Conservation (phyloP, 2,329 filamentous ascomycete species). For the Fusarium illudens region DNA sequence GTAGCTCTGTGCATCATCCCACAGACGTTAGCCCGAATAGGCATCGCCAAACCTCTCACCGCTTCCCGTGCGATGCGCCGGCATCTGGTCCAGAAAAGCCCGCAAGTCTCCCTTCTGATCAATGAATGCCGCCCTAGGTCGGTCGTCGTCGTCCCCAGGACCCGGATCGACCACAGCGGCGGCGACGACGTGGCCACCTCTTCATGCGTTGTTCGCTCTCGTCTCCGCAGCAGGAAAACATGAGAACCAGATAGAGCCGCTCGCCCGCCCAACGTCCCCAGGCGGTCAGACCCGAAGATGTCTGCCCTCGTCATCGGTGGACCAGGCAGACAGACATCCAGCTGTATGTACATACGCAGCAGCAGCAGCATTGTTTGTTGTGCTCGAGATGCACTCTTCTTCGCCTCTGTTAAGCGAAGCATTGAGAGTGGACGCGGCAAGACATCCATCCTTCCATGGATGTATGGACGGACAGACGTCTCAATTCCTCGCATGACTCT, state of each 20-base stretch:
- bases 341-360: background rate
- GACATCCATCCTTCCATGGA: background rate
- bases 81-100: constrained; percentile 32
- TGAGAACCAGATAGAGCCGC: constrained; percentile 13
- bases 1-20: constrained; percentile 39
- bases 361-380: background rate
- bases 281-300: constrained; percentile 42
- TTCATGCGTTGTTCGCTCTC: constrained; percentile 17
- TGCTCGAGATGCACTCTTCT: background rate
- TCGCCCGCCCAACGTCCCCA: constrained; percentile 17
- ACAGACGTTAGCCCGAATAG: constrained; percentile 36
- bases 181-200: constrained; percentile 28
- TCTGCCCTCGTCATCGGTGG: constrained; percentile 28
- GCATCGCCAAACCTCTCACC: constrained; percentile 42
- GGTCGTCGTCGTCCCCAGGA: constrained; percentile 10
- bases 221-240: constrained; percentile 23
- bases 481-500: background rate
- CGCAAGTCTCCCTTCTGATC: constrained; percentile 31
- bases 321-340: constrained; percentile 8
- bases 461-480: background rate
- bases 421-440: background rate
- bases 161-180: constrained; percentile 22
- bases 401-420: background rate
- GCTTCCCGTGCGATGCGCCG: constrained; percentile 33
- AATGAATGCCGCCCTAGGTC: constrained; percentile 35